Evolutionary conservation across 192 early-diverging fungal species (phyloP), one percentile per base, ranked within the genome.

Genomic region (Phlyctochytrium bullatum): DNA sequence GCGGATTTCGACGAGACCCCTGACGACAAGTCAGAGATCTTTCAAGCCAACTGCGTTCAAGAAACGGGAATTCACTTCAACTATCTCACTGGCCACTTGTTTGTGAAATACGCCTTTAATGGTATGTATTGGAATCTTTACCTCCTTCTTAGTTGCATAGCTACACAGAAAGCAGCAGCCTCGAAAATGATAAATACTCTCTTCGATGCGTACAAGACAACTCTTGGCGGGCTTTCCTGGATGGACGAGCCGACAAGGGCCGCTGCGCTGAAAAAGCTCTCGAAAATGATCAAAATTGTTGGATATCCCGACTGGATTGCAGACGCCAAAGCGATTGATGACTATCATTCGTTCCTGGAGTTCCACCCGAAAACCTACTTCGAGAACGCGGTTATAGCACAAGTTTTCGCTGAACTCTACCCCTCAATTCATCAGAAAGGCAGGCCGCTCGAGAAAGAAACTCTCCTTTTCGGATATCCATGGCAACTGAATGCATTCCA

Each of bases 231-330:
- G 0, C 62, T 88, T 40, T 68, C 75, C 3, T 90, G 88, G 87
- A 79, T 90, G 61, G 88, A 90, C 67, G 47, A 76, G 0, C 62
- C 62, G 33, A 88, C 89, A 0, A 66, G 68, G 3, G 16, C 51
- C 50, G 79, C 71, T 34, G 89, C 89, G 1, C 59, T 82, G 17
- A 68, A 80, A 25, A 90, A 90, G 61, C 77, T 89, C 0, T 74
- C 82, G 64, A 62, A 76, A 25, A 81, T 90, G 40, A 62, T 77
- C 24, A 73, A 82, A 60, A 83, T 88, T 69, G 78, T 91, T 58
- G 90, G 84, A 3, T 91, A 86, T 57, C 87, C 83, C 2, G 72
- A 77, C 25, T 78, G 82, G 61, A 77, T 88, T 0, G 79, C 80
- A n/a, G 82, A 92, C 68, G 52, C 85, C 2, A 56, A 72, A 29